These are phyloP conservation scores for Phytophthora kernoviae DNA, from an alignment of 352 stramenopile genomes.

Conservation along the genomic window DNA sequence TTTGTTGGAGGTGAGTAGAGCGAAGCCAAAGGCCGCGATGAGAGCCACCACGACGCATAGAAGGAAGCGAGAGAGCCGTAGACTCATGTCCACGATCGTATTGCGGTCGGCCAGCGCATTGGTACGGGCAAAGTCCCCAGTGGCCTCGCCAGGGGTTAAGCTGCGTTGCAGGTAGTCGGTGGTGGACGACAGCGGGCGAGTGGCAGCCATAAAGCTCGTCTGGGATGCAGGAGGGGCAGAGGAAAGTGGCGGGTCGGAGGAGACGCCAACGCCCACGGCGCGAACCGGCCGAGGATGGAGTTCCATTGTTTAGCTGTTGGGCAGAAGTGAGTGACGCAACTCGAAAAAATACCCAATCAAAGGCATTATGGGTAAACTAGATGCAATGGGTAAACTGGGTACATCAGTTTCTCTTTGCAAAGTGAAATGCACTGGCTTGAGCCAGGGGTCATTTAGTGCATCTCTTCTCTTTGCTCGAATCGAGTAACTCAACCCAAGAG, in stretches of 20 bases:
- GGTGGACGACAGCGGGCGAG: background rate
- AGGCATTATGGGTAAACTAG: background rate
- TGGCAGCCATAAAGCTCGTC: slow-evolving; percentile 16
- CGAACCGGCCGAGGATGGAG: background rate
- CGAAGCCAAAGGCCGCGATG: slow-evolving; percentile 43
- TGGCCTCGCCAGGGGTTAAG: slow-evolving; percentile 16
- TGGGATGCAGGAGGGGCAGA: background rate
- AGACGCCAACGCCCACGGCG: background rate
- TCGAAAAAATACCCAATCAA: background rate
- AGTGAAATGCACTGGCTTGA: too few relatives aligned
- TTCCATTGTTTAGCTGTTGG: slow-evolving; percentile 1
- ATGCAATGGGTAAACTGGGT: too few relatives aligned
- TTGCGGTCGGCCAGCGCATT: slow-evolving; percentile 58
- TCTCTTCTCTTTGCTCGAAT: too few relatives aligned
- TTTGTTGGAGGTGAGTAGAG: slow-evolving; percentile 46
- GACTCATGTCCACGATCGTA: slow-evolving; percentile 65
- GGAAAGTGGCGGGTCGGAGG: background rate
- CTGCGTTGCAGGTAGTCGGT: slow-evolving; percentile 28
- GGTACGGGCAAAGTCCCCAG: slow-evolving; percentile 33
- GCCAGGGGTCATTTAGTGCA: too few relatives aligned
- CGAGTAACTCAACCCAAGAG: too few relatives aligned
- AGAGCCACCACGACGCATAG: slow-evolving; percentile 42
- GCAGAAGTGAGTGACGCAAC: slow-evolving; percentile 3
- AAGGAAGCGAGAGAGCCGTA: slow-evolving; percentile 49
- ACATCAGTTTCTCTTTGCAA: too few relatives aligned